These are phyloP conservation scores for Polymyxa betae DNA, from an alignment of 208 protist genomes.

Conservation along the genomic window DNA sequence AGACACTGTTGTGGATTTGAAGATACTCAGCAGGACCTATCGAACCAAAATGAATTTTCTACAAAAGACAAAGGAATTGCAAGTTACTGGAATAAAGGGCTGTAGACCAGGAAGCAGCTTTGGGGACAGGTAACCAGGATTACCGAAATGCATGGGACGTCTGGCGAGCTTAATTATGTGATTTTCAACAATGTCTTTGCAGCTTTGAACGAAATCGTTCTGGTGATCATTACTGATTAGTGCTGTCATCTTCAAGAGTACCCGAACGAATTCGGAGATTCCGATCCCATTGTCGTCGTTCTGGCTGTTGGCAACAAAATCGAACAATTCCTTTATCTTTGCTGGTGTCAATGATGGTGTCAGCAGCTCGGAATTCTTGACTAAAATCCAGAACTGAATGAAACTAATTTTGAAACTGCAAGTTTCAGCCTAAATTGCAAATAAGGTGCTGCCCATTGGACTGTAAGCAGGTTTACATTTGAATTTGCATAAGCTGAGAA, in stretches of 20 bases:
- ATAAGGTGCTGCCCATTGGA: not conserved
- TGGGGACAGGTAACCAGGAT: not conserved
- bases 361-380: conserved; percentile 42
- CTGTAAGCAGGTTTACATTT: not conserved
- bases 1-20: not conserved
- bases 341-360: not conserved
- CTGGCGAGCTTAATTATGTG: not conserved
- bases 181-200: conserved; percentile 5
- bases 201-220: not conserved
- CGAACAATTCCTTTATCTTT: conserved; percentile 13
- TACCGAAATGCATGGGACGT: not conserved
- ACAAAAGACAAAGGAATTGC: not conserved
- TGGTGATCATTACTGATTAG: not conserved
- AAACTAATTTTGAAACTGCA: not conserved
- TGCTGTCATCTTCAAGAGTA: conserved; percentile 18
- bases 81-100: not conserved
- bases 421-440: not conserved
- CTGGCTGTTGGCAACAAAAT: not conserved
- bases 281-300: not conserved
- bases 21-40: not conserved
- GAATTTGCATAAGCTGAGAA: not conserved
- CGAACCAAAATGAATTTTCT: not conserved
- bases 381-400: not conserved
- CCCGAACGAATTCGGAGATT: not conserved
- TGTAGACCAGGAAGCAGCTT: not conserved